Conservation (phyloP, 805 yeast species). For the Yamadazyma philogaea region DNA sequence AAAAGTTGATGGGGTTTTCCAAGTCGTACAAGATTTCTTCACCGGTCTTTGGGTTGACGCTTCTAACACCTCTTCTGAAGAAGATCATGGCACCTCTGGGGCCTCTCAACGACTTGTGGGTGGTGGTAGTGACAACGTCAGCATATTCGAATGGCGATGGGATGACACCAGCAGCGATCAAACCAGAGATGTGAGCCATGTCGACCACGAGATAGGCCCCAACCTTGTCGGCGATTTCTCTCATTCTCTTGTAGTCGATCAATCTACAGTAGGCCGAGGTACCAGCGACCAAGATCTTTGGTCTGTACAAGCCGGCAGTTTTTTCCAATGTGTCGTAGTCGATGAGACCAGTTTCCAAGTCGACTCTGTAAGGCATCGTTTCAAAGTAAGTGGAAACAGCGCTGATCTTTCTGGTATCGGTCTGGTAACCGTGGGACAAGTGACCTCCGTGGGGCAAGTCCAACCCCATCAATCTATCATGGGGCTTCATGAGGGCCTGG, state of each 20-base stretch:
- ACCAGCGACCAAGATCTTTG: slow-evolving; percentile 94
- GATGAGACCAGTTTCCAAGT: slow-evolving; percentile 81
- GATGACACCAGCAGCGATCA: slow-evolving; percentile 90
- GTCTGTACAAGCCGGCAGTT: slow-evolving; percentile 85
- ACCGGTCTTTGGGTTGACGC: slow-evolving; percentile 73
- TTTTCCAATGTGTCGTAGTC: slow-evolving; percentile 86
- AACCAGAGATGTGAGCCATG: slow-evolving; percentile 97
- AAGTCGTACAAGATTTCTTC: slow-evolving; percentile 82
- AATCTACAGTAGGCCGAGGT: slow-evolving; percentile 93
- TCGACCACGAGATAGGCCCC: slow-evolving; percentile 92
- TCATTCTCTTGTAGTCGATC: slow-evolving; percentile 87
- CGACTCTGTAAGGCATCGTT: slow-evolving; percentile 95
- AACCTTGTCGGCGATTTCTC: slow-evolving; percentile 84
- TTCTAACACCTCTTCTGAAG: slow-evolving; percentile 91
- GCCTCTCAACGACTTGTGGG: slow-evolving; percentile 96
- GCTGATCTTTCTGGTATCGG: slow-evolving; percentile 83
- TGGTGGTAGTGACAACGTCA: slow-evolving; percentile 96
- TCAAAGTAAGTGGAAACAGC: slow-evolving; percentile 91
- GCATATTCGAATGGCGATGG: slow-evolving; percentile 91
- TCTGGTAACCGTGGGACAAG: slow-evolving; percentile 95
- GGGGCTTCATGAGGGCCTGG: slow-evolving; percentile 82
- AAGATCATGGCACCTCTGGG: slow-evolving; percentile 99
- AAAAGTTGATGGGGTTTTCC: slow-evolving; percentile 89
- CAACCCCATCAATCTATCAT: slow-evolving; percentile 94
- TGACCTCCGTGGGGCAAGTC: slow-evolving; percentile 99